Evolutionary conservation across 192 early-diverging fungal species (phyloP).

Genomic region (Paraglomus occultum): DNA sequence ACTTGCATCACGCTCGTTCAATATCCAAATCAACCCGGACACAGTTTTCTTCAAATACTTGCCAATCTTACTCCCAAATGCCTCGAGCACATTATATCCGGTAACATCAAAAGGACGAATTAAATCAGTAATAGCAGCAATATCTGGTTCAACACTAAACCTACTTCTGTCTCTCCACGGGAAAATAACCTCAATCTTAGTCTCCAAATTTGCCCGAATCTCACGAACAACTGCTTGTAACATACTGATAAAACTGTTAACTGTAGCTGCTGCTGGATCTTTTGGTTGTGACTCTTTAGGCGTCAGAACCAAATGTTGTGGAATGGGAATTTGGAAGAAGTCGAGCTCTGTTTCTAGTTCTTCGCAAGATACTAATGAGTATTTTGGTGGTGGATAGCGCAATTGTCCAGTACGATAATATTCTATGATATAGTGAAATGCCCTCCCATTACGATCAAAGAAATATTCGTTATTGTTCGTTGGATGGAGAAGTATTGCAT

Average conservation of each 20-base stretch:
- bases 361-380: neutral
- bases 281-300: too few relatives aligned
- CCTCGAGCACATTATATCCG: constrained; percentile 10
- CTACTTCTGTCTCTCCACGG: too few relatives aligned
- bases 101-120: neutral
- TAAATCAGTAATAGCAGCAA: neutral
- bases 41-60: constrained; percentile 20
- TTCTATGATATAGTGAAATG: constrained; percentile 22
- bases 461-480: constrained; percentile 19
- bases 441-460: constrained; percentile 2
- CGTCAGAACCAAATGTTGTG: too few relatives aligned
- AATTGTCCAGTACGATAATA: constrained; percentile 24
- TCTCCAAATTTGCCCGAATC: too few relatives aligned
- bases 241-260: too few relatives aligned
- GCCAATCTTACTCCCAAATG: constrained; percentile 5
- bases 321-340: constrained; percentile 22
- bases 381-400: too few relatives aligned
- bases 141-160: too few relatives aligned
- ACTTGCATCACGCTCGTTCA: too few relatives aligned
- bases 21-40: constrained; percentile 15
- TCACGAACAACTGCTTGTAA: too few relatives aligned
- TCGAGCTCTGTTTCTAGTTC: constrained; percentile 22
- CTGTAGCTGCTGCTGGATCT: too few relatives aligned
- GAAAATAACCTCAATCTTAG: too few relatives aligned
- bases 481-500: constrained; percentile 1